These are phyloP conservation scores for Clonostachys sp. DNA, from an alignment of 2,329 filamentous ascomycete species.

Conservation along the genomic window DNA sequence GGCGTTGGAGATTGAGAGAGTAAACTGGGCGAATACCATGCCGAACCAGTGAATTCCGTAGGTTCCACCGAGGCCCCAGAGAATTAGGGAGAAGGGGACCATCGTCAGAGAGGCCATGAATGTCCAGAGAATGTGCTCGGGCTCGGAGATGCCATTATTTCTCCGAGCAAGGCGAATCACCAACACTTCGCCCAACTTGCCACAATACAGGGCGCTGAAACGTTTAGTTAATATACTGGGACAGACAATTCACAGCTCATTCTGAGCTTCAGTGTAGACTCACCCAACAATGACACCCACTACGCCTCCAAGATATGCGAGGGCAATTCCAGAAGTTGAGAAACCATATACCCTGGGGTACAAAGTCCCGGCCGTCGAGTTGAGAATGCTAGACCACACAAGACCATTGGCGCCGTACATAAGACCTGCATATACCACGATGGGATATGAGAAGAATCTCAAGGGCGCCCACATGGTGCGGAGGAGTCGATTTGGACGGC, in stretches of 20 bases:
- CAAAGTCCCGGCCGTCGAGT: not conserved
- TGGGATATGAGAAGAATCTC: not conserved
- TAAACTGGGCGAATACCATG: conserved; percentile 31
- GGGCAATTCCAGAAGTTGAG: not conserved
- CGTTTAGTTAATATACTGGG: too few species aligned
- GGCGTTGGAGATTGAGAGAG: conserved; percentile 22
- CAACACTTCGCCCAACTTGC: conserved; percentile 28
- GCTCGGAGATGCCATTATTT: conserved; percentile 33
- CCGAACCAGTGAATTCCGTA: conserved; percentile 34
- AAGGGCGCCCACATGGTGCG: not conserved
- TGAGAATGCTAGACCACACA: not conserved
- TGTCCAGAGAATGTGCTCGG: conserved; percentile 35
- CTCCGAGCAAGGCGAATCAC: conserved; percentile 28
- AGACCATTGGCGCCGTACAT: not conserved
- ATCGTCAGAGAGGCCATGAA: conserved; percentile 21
- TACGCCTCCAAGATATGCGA: not conserved
- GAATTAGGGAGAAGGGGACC: conserved; percentile 17
- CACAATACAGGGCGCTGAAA: conserved; percentile 7
- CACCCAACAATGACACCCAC: not conserved
- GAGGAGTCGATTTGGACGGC: not conserved
- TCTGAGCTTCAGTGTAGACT: conserved; percentile 6
- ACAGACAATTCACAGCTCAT: too few species aligned
- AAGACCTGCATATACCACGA: not conserved
- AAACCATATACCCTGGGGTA: not conserved
- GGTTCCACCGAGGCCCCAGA: conserved; percentile 27